Evolutionary conservation across 345 rosid species (phyloP).

Genomic region (Dimocarpus longan): DNA sequence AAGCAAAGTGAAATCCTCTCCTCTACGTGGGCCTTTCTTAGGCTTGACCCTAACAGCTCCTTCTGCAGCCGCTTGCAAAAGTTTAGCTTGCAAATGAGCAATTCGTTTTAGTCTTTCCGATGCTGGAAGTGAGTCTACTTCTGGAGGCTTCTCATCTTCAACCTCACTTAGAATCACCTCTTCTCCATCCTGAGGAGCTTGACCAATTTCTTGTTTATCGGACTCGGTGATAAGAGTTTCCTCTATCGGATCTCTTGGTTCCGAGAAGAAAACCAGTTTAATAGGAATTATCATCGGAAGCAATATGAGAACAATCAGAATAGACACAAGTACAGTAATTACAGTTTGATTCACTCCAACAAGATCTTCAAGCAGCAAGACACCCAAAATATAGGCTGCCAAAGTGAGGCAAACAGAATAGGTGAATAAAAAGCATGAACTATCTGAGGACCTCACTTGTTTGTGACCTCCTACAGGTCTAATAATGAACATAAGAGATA

Average conservation of each 20-base stretch:
- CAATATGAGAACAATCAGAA: slow-evolving; percentile 54
- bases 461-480: slow-evolving; percentile 73
- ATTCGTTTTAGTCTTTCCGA: slow-evolving; percentile 53
- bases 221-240: slow-evolving; percentile 37
- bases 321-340: slow-evolving; percentile 36
- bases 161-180: slow-evolving; percentile 72
- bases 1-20: slow-evolving; percentile 74
- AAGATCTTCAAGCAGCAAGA: slow-evolving; percentile 67
- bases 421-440: slow-evolving; percentile 44
- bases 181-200: slow-evolving; percentile 23
- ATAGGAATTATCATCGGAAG: slow-evolving; percentile 62
- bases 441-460: slow-evolving; percentile 53
- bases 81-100: slow-evolving; percentile 54
- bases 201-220: slow-evolving; percentile 26
- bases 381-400: slow-evolving; percentile 69
- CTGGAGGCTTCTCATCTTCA: slow-evolving; percentile 57
- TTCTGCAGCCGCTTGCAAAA: slow-evolving; percentile 62
- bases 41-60: slow-evolving; percentile 64
- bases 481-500: slow-evolving; percentile 61
- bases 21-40: slow-evolving; percentile 66
- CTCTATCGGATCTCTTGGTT: slow-evolving; percentile 20
- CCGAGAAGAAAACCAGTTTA: slow-evolving; percentile 38
- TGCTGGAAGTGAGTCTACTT: slow-evolving; percentile 56
- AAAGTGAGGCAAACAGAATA: slow-evolving; percentile 63
- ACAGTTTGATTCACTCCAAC: slow-evolving; percentile 46